Evolutionary conservation across 768 basidiomycete species (phyloP).

Genomic region (Termitomyces sp.): DNA sequence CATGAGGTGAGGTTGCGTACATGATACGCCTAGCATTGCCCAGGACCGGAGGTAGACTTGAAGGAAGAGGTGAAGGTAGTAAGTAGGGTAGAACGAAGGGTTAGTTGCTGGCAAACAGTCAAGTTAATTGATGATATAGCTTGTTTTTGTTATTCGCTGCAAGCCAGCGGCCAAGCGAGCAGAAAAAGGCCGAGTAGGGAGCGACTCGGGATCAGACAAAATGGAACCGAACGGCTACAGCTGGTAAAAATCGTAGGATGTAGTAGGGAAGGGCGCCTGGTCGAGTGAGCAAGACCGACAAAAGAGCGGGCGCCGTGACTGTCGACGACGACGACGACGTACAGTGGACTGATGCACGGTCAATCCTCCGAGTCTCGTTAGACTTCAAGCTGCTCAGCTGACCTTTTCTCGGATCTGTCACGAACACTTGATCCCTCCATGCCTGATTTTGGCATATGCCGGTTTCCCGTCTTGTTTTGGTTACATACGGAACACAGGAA

Average conservation of each 20-base stretch:
- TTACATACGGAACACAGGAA: slow-evolving; percentile 5
- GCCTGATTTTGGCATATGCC: slow-evolving; percentile 9
- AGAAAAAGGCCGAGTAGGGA: slow-evolving; percentile 18
- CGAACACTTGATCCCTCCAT: slow-evolving; percentile 13
- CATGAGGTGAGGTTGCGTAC: slow-evolving; percentile 47
- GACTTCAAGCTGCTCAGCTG: slow-evolving; percentile 16
- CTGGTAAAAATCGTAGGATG: no score
- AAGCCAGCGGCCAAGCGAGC: slow-evolving; percentile 14
- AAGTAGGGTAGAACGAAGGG: slow-evolving; percentile 18
- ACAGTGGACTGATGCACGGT: slow-evolving; percentile 13
- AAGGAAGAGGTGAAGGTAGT: slow-evolving; percentile 21
- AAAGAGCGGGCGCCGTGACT: slow-evolving; percentile 11
- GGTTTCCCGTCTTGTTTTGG: slow-evolving; percentile 13
- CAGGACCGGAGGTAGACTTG: slow-evolving; percentile 29
- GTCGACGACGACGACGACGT: slow-evolving; percentile 15
- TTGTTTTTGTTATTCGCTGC: slow-evolving; percentile 15
- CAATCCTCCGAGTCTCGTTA: slow-evolving; percentile 9
- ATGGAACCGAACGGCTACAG: slow-evolving; percentile 7
- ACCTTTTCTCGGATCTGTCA: slow-evolving; percentile 24
- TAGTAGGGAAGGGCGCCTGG: background rate
- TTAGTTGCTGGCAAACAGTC: slow-evolving; percentile 10
- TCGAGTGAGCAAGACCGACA: slow-evolving; percentile 4
- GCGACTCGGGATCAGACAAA: slow-evolving; percentile 11
- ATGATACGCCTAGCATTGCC: slow-evolving; percentile 63
- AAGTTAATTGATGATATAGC: slow-evolving; percentile 7